phyloP scores from a whole-genome alignment of 768 basidiomycete species.

The Lyophyllum atratum region DNA sequence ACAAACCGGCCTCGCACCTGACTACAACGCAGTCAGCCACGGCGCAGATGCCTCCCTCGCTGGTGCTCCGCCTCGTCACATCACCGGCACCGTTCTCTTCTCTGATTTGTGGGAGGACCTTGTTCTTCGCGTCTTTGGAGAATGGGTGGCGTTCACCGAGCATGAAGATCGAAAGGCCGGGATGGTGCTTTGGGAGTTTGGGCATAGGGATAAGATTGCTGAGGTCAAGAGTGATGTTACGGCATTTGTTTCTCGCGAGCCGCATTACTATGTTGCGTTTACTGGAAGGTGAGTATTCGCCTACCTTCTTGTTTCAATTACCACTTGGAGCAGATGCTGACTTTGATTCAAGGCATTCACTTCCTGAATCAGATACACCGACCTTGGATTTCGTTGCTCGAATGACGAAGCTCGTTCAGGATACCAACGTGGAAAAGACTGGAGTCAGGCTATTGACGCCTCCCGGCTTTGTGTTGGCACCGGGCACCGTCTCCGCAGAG shows the following conservation, averaged over 20 bases:
- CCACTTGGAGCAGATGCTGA: too few relatives aligned
- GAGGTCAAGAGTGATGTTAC: constrained; percentile 5
- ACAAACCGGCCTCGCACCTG: constrained; percentile 1
- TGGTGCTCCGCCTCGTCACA: constrained; percentile 13
- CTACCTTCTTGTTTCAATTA: too few relatives aligned
- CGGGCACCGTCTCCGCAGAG: background rate
- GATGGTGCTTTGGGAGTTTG: constrained; percentile 21
- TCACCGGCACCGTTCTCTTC: constrained; percentile 18
- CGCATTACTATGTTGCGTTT: constrained; percentile 10
- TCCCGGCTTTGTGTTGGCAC: too few relatives aligned
- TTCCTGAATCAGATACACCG: too few relatives aligned
- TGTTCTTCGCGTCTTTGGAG: constrained; percentile 10
- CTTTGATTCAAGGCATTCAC: too few relatives aligned
- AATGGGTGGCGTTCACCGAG: constrained; percentile 22
- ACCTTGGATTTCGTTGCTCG: too few relatives aligned
- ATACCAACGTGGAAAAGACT: constrained; percentile 1
- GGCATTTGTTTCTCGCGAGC: constrained; percentile 1
- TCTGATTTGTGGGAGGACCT: constrained; percentile 21
- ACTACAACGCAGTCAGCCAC: constrained; percentile 18
- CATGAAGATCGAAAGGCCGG: constrained; percentile 6
- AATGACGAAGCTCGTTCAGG: too few relatives aligned
- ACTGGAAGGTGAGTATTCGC: constrained; percentile 8
- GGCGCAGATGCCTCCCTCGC: constrained; percentile 15
- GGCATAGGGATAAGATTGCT: constrained; percentile 15
- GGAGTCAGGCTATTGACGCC: background rate